Evolutionary conservation across 331 rosid species (phyloP).

Genomic region (Ulmus americana): DNA sequence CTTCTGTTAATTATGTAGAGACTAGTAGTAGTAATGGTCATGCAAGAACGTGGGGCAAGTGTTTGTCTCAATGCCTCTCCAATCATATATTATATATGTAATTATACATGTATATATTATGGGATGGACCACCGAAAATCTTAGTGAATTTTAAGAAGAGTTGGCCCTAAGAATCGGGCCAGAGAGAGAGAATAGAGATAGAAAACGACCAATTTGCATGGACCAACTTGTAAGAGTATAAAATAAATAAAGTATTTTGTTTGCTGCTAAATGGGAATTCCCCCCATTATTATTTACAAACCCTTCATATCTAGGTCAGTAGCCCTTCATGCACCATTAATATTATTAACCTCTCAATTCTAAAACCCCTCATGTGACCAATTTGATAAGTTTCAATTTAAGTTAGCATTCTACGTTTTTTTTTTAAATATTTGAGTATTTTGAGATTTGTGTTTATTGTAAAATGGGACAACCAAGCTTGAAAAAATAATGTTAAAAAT

Average conservation of each 20-base stretch:
- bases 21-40: constrained; percentile 23
- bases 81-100: constrained; percentile 1
- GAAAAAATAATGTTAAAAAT: too few relatives aligned
- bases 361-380: not conserved
- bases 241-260: not conserved
- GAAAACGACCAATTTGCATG: not conserved
- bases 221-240: not conserved
- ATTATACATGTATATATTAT: not conserved
- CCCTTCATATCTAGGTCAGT: not conserved
- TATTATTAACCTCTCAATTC: not conserved
- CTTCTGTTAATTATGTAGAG: constrained; percentile 24
- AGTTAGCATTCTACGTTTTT: not conserved
- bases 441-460: too few relatives aligned
- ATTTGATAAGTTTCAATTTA: not conserved
- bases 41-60: constrained; percentile 63
- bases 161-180: constrained; percentile 1
- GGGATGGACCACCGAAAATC: constrained; percentile 28
- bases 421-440: too few relatives aligned
- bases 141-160: not conserved
- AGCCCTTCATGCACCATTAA: not conserved
- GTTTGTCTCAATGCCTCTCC: constrained; percentile 36
- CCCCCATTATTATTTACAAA: not conserved
- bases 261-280: not conserved
- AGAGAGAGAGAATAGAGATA: not conserved
- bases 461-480: too few relatives aligned